A percentile compares a stretch with the other conserved stretches of the same genome.
These are phyloP conservation scores for Dendrobium catenatum DNA, from an alignment of 106 monocot genomes.

Conservation along the genomic window DNA sequence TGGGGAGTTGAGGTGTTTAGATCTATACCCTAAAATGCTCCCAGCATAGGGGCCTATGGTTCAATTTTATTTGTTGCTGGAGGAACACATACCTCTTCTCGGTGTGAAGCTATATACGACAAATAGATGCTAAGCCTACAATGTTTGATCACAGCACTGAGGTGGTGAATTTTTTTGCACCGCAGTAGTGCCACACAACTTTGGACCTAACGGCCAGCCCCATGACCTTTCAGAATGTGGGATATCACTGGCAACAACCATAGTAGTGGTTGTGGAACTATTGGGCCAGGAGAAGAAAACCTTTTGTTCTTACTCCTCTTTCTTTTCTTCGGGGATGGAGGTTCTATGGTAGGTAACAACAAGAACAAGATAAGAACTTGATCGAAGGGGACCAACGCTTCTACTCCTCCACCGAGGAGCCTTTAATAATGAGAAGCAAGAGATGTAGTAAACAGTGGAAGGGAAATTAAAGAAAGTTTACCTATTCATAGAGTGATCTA, in stretches of 20 bases:
- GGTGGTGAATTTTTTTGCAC: slow-evolving; percentile 4
- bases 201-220: slow-evolving; percentile 17
- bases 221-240: slow-evolving; percentile 22
- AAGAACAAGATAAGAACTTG: not conserved
- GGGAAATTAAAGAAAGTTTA: not conserved
- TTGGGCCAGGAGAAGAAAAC: too few relatives aligned
- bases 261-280: not conserved
- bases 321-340: too few relatives aligned
- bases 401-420: slow-evolving; percentile 13
- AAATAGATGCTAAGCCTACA: too few relatives aligned
- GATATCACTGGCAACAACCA: slow-evolving; percentile 26
- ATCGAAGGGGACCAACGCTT: not conserved
- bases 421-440: slow-evolving; percentile 2
- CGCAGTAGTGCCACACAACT: slow-evolving; percentile 13
- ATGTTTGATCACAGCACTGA: not conserved
- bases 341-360: too few relatives aligned
- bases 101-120: too few relatives aligned
- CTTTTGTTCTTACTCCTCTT: too few relatives aligned
- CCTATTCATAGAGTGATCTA: not conserved
- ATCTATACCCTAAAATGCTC: too few relatives aligned
- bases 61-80: too few relatives aligned
- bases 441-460: not conserved
- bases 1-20: too few relatives aligned
- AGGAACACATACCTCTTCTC: too few relatives aligned
- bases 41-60: too few relatives aligned